phyloP scores from a whole-genome alignment of 257 asterid genomes.

The Solanum pennellii region DNA sequence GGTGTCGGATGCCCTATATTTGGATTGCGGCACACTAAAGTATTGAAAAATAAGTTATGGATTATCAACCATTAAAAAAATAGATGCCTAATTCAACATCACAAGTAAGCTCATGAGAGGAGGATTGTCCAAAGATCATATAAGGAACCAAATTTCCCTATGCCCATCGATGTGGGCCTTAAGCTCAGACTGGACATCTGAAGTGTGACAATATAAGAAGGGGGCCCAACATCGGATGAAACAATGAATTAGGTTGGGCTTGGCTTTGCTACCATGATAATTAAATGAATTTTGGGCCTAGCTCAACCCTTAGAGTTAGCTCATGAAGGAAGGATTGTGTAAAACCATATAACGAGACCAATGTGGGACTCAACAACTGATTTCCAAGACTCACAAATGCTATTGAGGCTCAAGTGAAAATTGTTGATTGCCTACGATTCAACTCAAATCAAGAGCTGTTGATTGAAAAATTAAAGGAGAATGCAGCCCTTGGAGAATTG shows the following conservation, averaged over 20 bases:
- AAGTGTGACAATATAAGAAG: too few species aligned
- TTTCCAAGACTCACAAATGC: neutral
- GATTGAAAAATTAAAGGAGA: neutral
- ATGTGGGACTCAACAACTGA: neutral
- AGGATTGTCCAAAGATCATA: too few species aligned
- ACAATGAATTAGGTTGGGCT: neutral
- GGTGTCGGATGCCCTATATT: neutral
- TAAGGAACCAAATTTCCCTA: neutral
- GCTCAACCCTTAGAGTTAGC: neutral
- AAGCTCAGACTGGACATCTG: neutral
- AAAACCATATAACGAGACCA: neutral
- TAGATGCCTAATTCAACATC: too few species aligned
- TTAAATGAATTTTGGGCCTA: neutral
- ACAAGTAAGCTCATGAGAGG: too few species aligned
- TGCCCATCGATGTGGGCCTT: neutral
- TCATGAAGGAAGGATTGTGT: neutral
- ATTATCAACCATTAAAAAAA: too few species aligned
- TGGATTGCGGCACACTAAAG: too few species aligned
- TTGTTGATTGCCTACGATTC: neutral
- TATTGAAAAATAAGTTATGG: too few species aligned
- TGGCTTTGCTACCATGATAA: neutral
- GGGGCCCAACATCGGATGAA: too few species aligned
- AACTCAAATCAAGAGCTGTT: neutral
- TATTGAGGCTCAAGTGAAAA: neutral
- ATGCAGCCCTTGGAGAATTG: neutral